Base-by-base conservation (phyloP, 495 filamentous ascomycete species). In the Tuber indicum region DNA sequence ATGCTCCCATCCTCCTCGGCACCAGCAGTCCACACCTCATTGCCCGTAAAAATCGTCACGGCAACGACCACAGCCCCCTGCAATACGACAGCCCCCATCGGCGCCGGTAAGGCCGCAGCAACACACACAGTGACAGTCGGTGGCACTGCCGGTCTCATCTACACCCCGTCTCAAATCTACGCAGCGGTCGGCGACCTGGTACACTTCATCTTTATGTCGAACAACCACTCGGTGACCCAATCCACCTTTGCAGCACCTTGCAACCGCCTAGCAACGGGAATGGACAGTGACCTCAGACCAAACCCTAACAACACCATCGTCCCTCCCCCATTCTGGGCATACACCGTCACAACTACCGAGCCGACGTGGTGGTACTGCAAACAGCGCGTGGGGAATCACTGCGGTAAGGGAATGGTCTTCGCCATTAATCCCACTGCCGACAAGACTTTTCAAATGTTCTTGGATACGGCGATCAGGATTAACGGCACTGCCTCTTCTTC, bases 391-490 rank as follows among this genome's bases (percentile, higher is more conserved):
- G 87, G 87, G 76, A 72, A 72, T 58, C 91, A 92, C 86, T 92
- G 91, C 83, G 90, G 90, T 71, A 89, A 89, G 85, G 91, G 91
- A 76, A 93, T 93, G 91, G 87, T 88, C 76, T 92, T 93, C 85
- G 88, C 90, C 81, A 90, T 93, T 87, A 93, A 93, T 86, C 90
- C 90, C 42, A 89, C 89, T 44, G 86, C 87, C 36, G 87, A 86
- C 49, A 91, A 90, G 86, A 87, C 88, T 47, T 88, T 90, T 74
- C 86, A 86, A 75, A 84, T 85, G 71, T 91, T 91, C 87, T 85
- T 88, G 83, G 82, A 87, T 72, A 83, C 86, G 75, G 90, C 90
- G 77, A 89, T 91, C 78, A 78, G 83, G 73, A 86, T 89, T 78
- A 89, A 89, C 72, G 89, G 89, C 75, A 84, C 84, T 70, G 84